Conservation (phyloP, 352 stramenopile species). For the Aphanomyces stellatus region DNA sequence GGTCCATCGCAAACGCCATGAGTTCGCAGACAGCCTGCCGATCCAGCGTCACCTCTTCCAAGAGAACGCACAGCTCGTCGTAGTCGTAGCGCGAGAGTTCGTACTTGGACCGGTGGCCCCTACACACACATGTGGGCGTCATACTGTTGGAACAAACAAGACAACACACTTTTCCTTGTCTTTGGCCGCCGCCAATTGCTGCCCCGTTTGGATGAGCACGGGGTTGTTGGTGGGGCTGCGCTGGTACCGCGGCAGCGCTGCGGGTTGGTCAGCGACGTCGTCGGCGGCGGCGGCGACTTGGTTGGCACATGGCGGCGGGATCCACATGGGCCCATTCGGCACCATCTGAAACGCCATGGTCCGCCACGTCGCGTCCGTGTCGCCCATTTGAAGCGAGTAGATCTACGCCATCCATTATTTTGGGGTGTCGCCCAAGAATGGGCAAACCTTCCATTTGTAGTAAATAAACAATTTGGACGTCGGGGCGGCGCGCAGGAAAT, state of each 20-base stretch:
- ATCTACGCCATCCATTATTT: constrained; percentile 21
- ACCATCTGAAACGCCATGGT: constrained; percentile 58
- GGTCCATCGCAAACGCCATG: constrained; percentile 75
- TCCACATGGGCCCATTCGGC: constrained; percentile 41
- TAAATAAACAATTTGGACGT: constrained; percentile 35
- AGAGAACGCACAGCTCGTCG: constrained; percentile 39
- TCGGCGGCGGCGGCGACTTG: neutral
- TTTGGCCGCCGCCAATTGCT: constrained; percentile 59
- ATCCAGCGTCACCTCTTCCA: constrained; percentile 46
- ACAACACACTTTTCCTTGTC: constrained; percentile 36
- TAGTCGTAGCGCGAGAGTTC: constrained; percentile 42
- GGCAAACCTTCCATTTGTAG: constrained; percentile 45
- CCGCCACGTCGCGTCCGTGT: constrained; percentile 37
- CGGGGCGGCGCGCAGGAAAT: constrained; percentile 41
- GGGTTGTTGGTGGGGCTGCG: constrained; percentile 15
- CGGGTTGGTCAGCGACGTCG: neutral
- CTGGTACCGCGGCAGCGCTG: neutral
- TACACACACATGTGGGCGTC: neutral
- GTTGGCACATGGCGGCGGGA: constrained; percentile 34
- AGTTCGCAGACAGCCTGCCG: constrained; percentile 54
- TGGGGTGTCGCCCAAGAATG: neutral
- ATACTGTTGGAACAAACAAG: too few relatives aligned
- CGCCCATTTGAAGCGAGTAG: constrained; percentile 62
- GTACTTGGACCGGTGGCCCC: constrained; percentile 39
- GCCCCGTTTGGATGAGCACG: constrained; percentile 45